A percentile compares a stretch with the other conserved stretches of the same genome.
Evolutionary conservation across 2,329 filamentous ascomycete genomes (phyloP).

Genomic region (Trichophaea hybrida): DNA sequence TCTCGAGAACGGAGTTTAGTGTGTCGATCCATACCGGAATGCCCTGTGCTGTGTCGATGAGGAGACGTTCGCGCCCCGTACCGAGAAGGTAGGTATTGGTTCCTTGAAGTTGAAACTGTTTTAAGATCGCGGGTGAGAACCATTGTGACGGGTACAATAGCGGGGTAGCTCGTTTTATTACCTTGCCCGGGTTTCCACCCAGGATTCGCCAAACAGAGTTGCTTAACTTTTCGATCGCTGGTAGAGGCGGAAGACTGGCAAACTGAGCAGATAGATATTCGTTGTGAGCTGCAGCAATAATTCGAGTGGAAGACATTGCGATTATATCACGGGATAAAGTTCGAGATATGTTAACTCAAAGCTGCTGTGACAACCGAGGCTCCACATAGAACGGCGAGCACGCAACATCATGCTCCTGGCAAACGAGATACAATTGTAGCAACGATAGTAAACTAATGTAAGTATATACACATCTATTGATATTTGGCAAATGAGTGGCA

Average conservation of each 20-base stretch:
- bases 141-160: not conserved
- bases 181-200: conserved; percentile 80
- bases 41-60: conserved; percentile 86
- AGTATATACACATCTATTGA: conserved; percentile 12
- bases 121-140: not conserved
- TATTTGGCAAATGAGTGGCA: conserved; percentile 4
- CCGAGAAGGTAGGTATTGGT: conserved; percentile 95
- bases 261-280: conserved; percentile 19
- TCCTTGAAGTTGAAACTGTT: conserved; percentile 50
- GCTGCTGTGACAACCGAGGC: not conserved
- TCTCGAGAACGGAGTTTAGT: conserved; percentile 48
- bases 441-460: not conserved
- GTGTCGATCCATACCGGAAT: conserved; percentile 55
- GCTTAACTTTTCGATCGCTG: conserved; percentile 63
- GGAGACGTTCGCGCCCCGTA: conserved; percentile 53
- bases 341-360: not conserved
- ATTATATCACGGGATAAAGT: not conserved
- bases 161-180: conserved; percentile 27
- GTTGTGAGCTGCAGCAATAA: conserved; percentile 7
- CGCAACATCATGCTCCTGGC: not conserved
- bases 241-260: conserved; percentile 36
- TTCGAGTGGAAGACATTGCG: not conserved
- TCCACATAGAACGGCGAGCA: not conserved
- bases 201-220: conserved; percentile 68
- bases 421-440: not conserved